Base-by-base conservation (phyloP, 148 eudicot genomes). In the Chenopodium berlandieri region DNA sequence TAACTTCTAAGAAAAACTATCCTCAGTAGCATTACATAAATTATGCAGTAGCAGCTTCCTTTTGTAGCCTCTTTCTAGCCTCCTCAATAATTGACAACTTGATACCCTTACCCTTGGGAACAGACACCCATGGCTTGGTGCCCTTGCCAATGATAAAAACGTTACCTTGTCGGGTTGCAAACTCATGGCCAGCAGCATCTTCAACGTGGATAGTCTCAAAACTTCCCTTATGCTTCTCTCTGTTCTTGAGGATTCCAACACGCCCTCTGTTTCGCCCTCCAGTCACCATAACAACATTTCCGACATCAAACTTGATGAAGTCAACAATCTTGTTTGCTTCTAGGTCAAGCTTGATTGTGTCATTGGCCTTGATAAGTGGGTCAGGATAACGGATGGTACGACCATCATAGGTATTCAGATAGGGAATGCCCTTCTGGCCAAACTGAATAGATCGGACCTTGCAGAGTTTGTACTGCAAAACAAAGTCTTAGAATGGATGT, bases 41-140 rank as follows among this genome's bases (percentile, higher is more conserved):
- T 79, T 69, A 79, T 2, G 85, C 82, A 52, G 79, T 19, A 3
- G 47, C 48, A 16, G 81, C 78, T 56, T 79, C 80, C 22, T 83
- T 77, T 30, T 75, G 65, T 56, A 23, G 80, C 66, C 91, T 86
- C 83, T 85, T 88, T 81, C 80, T 72, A 0, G 88, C 89, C 83
- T 89, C 93, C 84, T 90, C 91, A 16, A 89, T 89, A 60, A 90
- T 86, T 7, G 91, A 31, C 86, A 90, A 44, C 84, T 91, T 91
- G 46, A 91, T 88, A 81, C 93, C 93, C 46, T 91, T 91, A 7
- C 92, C 92, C 91, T 89, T 91, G 3, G 92, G 92, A 12, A 91
- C 89, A 1, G 90, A 89, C 9, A 91, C 87, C 91, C 90, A 89
- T 0, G 93, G 91, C 77, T 89, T 90, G 48, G 91, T 71, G 27